Evolutionary conservation across 2,329 filamentous ascomycete species (phyloP).

Genomic region (Venturia oleaginea): DNA sequence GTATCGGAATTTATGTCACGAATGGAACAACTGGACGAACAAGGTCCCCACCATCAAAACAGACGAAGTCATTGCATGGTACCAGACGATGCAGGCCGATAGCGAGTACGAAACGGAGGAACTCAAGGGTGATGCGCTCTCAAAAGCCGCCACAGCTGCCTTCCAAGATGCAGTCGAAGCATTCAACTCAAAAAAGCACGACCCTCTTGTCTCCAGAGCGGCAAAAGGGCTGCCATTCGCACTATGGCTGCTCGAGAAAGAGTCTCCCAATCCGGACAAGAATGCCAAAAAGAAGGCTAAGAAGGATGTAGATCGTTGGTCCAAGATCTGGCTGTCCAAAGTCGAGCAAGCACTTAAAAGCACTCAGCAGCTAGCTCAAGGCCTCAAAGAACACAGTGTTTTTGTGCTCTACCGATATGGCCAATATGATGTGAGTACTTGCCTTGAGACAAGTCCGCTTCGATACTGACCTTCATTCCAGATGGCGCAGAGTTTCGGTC

Average conservation of each 20-base stretch:
- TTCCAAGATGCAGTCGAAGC: neutral
- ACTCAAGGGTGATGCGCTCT: neutral
- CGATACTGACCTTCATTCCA: neutral
- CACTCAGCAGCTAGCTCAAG: neutral
- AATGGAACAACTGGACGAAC: slow-evolving; percentile 3
- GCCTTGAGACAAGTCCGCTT: neutral
- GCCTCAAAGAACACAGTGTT: slow-evolving; percentile 4
- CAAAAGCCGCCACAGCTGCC: neutral
- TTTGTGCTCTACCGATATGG: slow-evolving; percentile 4
- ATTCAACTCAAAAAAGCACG: neutral
- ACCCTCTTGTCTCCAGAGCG: neutral
- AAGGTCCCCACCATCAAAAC: neutral
- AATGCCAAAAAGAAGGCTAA: slow-evolving; percentile 1
- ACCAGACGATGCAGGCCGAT: neutral
- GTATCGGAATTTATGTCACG: neutral
- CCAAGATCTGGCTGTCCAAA: slow-evolving; percentile 4
- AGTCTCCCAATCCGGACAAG: neutral
- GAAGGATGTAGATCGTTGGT: neutral
- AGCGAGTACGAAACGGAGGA: neutral
- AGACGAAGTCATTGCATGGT: neutral
- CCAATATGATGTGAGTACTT: slow-evolving; percentile 2
- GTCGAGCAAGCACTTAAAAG: slow-evolving; percentile 5
- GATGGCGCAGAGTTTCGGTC: slow-evolving; percentile 6
- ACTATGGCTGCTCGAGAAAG: slow-evolving; percentile 3
- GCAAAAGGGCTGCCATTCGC: neutral